Percentiles rank a stretch among this genome's conserved stretches.
phyloP scores from a whole-genome alignment of 352 stramenopile genomes.

The Pythium plurisporium region DNA sequence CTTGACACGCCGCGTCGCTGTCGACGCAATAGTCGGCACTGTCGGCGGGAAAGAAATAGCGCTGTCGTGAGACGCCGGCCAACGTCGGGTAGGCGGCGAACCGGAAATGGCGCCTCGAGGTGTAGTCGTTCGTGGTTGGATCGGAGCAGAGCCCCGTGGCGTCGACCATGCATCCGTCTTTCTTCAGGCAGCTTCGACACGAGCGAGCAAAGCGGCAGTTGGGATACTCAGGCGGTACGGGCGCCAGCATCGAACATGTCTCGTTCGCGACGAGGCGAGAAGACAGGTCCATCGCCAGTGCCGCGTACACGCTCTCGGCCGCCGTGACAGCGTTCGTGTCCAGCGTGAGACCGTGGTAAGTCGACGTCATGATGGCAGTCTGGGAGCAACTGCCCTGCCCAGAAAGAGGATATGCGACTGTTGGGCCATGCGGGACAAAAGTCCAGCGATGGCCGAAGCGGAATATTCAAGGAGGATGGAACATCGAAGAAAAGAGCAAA shows the following conservation, averaged over 20 bases:
- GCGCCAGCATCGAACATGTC: neutral
- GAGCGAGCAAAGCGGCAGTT: constrained; percentile 8
- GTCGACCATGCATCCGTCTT: constrained; percentile 6
- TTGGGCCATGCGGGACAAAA: too few species aligned
- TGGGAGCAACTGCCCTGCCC: too few species aligned
- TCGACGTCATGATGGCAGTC: too few species aligned
- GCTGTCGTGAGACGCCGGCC: too few species aligned
- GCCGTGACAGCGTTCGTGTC: neutral
- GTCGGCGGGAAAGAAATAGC: constrained; percentile 5
- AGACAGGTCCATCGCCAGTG: neutral
- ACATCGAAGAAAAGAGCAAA: too few species aligned
- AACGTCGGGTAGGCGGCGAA: too few species aligned
- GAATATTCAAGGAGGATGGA: too few species aligned
- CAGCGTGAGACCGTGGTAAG: neutral
- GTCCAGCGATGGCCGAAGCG: too few species aligned
- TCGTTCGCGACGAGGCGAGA: constrained; percentile 1
- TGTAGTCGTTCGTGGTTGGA: neutral
- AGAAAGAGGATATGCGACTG: too few species aligned
- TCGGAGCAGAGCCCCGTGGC: neutral
- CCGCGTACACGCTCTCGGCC: neutral
- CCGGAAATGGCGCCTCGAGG: too few species aligned
- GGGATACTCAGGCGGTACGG: neutral
- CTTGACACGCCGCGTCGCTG: neutral
- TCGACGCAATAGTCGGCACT: constrained; percentile 3
- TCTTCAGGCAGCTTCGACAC: constrained; percentile 13